Evolutionary conservation across 148 eudicot species (phyloP).

Genomic region (Spergularia bocconei): DNA sequence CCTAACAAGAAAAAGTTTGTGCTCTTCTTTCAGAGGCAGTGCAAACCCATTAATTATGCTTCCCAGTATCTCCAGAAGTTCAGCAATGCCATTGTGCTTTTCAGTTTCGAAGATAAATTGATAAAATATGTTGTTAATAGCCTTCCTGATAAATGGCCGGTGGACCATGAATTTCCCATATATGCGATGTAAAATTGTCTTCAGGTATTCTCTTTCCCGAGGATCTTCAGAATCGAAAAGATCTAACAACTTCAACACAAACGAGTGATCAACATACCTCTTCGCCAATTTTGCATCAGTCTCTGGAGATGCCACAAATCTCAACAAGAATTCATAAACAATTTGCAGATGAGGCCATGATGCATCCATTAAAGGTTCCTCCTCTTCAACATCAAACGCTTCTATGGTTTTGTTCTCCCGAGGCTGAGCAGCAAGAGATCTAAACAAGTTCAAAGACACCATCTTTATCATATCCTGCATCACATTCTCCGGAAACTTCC

Average conservation of each 20-base stretch:
- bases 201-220: constrained; percentile 71
- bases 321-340: constrained; percentile 54
- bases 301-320: constrained; percentile 64
- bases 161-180: constrained; percentile 86
- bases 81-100: constrained; percentile 72
- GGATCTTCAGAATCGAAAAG: constrained; percentile 82
- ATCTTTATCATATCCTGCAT: constrained; percentile 61
- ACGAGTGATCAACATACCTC: constrained; percentile 56
- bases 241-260: constrained; percentile 60
- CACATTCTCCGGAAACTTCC: constrained; percentile 47
- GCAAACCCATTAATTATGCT: constrained; percentile 84
- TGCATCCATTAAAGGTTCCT: constrained; percentile 71
- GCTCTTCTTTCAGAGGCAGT: constrained; percentile 78
- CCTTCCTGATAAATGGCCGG: constrained; percentile 65
- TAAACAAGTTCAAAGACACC: constrained; percentile 61
- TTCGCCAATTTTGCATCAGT: constrained; percentile 69
- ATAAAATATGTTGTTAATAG: constrained; percentile 66
- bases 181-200: constrained; percentile 64
- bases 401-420: constrained; percentile 47
- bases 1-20: constrained; percentile 61
- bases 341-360: constrained; percentile 74
- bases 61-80: constrained; percentile 70
- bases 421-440: constrained; percentile 46
- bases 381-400: constrained; percentile 66
- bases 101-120: constrained; percentile 63